Percentiles rank a stretch among this genome's conserved stretches.
Evolutionary conservation across 495 filamentous ascomycete species (phyloP).

Genomic region (Cenococcum geophilum): DNA sequence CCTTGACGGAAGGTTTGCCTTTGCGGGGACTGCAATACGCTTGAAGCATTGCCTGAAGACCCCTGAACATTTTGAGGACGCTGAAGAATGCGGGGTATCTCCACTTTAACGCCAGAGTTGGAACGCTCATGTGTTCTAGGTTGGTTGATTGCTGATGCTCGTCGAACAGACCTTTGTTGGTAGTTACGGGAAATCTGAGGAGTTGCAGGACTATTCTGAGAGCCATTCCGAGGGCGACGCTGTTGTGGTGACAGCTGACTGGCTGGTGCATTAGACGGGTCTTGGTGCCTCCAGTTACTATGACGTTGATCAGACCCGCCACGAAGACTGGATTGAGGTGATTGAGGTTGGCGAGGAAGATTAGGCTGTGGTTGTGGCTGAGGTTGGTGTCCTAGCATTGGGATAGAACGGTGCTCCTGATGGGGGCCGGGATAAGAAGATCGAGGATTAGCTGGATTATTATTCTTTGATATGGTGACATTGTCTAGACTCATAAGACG

Average conservation of each 20-base stretch:
- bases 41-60: background rate
- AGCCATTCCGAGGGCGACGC: background rate
- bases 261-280: background rate
- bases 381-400: background rate
- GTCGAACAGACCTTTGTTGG: background rate
- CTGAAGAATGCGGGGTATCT: slow-evolving; percentile 21
- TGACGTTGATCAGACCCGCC: background rate
- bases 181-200: background rate
- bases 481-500: slow-evolving; percentile 44
- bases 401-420: slow-evolving; percentile 3
- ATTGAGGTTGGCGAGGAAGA: background rate
- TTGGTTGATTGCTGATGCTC: background rate
- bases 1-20: background rate
- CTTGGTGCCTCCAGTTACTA: background rate
- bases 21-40: slow-evolving; percentile 4
- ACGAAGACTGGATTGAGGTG: background rate
- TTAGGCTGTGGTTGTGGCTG: background rate
- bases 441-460: background rate
- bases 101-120: background rate
- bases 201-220: background rate
- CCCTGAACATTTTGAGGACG: slow-evolving; percentile 7
- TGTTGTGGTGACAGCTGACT: background rate
- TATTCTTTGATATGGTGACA: slow-evolving; percentile 18
- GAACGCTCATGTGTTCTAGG: background rate
- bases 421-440: slow-evolving; percentile 8